These are phyloP conservation scores for Botryotinia globosa DNA, from an alignment of 2,329 filamentous ascomycete genomes.

Conservation along the genomic window DNA sequence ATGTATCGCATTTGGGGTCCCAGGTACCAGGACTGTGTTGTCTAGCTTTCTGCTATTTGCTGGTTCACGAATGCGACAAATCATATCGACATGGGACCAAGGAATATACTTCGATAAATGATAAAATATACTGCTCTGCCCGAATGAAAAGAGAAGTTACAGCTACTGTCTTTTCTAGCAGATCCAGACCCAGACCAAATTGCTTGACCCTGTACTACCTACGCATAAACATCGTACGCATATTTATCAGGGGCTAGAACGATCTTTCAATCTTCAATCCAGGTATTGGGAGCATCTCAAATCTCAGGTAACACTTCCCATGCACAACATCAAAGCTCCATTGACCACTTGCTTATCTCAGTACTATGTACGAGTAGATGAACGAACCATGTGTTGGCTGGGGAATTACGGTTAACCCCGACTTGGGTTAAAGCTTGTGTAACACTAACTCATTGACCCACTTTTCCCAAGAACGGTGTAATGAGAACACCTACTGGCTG, in stretches of 20 bases:
- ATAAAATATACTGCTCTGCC: not conserved
- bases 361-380: not conserved
- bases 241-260: not conserved
- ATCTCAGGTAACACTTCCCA: not conserved
- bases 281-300: not conserved
- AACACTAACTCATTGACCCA: not conserved
- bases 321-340: constrained; percentile 8
- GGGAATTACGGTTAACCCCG: not conserved
- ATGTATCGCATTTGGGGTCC: not conserved
- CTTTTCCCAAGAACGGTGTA: not conserved
- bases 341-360: not conserved
- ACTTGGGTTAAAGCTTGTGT: not conserved
- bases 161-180: not conserved
- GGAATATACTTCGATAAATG: not conserved
- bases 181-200: not conserved
- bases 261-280: not conserved
- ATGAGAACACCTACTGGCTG: not conserved
- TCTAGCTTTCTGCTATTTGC: not conserved
- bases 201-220: not conserved
- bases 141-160: not conserved
- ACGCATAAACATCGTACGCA: not conserved
- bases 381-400: not conserved
- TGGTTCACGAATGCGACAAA: not conserved
- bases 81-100: not conserved
- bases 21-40: not conserved